Evolutionary conservation across 2,329 filamentous ascomycete genomes (phyloP).

Genomic region (Diaporthe sp.): DNA sequence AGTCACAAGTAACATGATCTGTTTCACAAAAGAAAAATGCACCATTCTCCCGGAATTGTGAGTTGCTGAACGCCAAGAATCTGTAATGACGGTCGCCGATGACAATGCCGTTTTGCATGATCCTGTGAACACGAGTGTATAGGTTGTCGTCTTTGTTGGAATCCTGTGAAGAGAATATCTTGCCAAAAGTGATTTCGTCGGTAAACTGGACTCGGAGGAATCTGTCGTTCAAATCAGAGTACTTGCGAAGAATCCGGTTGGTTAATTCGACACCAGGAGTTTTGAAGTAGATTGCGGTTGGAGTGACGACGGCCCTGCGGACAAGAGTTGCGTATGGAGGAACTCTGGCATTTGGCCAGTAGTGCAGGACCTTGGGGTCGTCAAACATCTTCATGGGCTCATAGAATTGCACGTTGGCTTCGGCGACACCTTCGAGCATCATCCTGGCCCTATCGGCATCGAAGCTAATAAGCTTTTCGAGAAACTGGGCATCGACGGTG

Average conservation of each 20-base stretch:
- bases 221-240: constrained; percentile 75
- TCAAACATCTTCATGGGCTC: constrained; percentile 81
- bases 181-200: constrained; percentile 77
- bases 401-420: constrained; percentile 71
- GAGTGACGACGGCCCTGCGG: constrained; percentile 84
- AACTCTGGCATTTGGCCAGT: constrained; percentile 61
- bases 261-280: constrained; percentile 87
- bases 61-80: constrained; percentile 95
- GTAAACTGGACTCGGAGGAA: constrained; percentile 93
- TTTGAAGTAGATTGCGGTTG: constrained; percentile 83
- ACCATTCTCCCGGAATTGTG: constrained; percentile 91
- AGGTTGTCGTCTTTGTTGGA: constrained; percentile 74
- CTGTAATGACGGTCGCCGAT: constrained; percentile 87
- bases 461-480: constrained; percentile 67
- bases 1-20: constrained; percentile 74
- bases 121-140: constrained; percentile 79
- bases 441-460: constrained; percentile 66
- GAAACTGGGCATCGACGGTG: constrained; percentile 76
- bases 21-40: constrained; percentile 92
- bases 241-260: constrained; percentile 86
- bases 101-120: constrained; percentile 81
- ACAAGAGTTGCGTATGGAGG: constrained; percentile 81
- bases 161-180: constrained; percentile 66
- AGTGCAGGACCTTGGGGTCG: constrained; percentile 61
- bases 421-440: constrained; percentile 81